Evolutionary conservation across 257 asterid species (phyloP).

Genomic region (Solanum appendiculatum): DNA sequence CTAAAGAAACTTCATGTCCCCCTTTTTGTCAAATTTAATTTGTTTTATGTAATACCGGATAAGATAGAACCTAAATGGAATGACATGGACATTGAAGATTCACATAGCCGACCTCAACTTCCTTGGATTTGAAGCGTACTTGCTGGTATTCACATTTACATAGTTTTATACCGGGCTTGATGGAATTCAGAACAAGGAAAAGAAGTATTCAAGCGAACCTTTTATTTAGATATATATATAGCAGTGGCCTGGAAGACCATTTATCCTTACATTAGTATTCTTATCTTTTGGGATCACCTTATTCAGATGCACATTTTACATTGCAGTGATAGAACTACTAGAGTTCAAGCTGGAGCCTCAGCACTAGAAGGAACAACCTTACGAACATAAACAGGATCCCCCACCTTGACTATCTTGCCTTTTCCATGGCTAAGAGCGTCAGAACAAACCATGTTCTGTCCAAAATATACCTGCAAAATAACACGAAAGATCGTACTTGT

Average conservation of each 20-base stretch:
- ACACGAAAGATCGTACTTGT: background rate
- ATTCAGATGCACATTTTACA: background rate
- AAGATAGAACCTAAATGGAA: background rate
- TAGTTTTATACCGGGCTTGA: background rate
- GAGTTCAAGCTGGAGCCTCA: slow-evolving; percentile 18
- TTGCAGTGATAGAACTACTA: background rate
- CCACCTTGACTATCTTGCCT: slow-evolving; percentile 21
- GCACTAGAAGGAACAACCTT: slow-evolving; percentile 19
- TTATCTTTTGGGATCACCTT: background rate
- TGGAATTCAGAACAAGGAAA: background rate
- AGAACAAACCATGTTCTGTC: slow-evolving; percentile 41
- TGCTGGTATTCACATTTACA: background rate
- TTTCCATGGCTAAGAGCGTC: slow-evolving; percentile 12
- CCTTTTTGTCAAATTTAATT: background rate
- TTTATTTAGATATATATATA: background rate
- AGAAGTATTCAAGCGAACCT: background rate
- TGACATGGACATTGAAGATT: background rate
- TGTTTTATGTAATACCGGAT: background rate
- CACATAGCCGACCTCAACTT: background rate
- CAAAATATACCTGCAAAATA: slow-evolving; percentile 36
- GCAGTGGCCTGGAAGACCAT: background rate
- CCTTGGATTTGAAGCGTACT: background rate
- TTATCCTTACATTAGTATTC: background rate
- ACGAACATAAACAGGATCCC: slow-evolving; percentile 28
- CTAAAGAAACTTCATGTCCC: background rate